These are phyloP conservation scores for Curvularia verruculosa DNA, from an alignment of 2,329 filamentous ascomycete species.

Conservation along the genomic window DNA sequence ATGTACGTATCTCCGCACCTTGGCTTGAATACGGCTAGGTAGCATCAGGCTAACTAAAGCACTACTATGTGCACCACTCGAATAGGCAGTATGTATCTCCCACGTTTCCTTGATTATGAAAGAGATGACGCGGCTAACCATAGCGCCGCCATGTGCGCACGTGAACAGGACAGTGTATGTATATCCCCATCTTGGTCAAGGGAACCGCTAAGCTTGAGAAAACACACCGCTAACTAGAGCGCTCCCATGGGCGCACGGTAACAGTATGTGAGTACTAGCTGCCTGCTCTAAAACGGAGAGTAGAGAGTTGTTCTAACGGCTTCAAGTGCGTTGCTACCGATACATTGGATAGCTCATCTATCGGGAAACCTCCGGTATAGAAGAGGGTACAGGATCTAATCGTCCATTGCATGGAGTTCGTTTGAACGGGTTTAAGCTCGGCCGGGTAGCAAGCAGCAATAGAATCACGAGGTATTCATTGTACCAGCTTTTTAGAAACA, in stretches of 20 bases:
- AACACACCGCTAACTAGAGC: not conserved
- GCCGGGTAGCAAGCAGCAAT: not conserved
- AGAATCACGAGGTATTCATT: no score
- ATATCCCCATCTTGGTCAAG: no score
- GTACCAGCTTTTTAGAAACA: no score
- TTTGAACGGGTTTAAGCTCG: not conserved
- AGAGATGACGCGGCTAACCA: no score
- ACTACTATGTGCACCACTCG: not conserved
- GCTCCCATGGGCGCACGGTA: not conserved
- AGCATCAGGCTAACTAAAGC: not conserved
- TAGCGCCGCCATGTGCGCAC: no score
- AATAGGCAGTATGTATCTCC: not conserved
- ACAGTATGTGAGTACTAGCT: not conserved
- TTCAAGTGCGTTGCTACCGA: not conserved
- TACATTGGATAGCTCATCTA: not conserved
- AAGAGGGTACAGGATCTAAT: not conserved
- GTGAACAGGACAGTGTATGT: no score
- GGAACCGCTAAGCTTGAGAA: no score
- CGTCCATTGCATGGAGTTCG: not conserved
- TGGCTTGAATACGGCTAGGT: not conserved
- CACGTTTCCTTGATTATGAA: no score
- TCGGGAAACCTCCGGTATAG: not conserved
- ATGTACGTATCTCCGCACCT: not conserved
- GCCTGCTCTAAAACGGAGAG: not conserved
- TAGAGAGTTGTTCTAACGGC: not conserved